phyloP scores from a whole-genome alignment of 1,284 basidiomycete genomes.

The Taiwanofungus camphoratus region DNA sequence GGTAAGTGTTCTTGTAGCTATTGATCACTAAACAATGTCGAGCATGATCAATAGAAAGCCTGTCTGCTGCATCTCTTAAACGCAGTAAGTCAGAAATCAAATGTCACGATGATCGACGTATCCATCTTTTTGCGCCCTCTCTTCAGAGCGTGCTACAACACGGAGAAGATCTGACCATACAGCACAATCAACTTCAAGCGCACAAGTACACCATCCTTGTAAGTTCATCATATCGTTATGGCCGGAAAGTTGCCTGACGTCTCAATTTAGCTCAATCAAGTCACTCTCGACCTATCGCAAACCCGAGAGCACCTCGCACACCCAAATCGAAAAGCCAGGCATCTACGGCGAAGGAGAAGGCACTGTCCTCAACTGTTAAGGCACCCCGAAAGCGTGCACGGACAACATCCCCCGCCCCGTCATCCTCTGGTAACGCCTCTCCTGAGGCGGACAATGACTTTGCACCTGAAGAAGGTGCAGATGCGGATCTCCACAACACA shows the following conservation, averaged over 20 bases:
- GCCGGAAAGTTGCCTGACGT: not conserved
- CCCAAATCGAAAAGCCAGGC: not conserved
- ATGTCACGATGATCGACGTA: too few species aligned
- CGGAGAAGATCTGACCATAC: not conserved
- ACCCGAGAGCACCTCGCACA: not conserved
- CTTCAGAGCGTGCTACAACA: not conserved
- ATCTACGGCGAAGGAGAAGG: too few species aligned
- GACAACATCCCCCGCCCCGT: not conserved
- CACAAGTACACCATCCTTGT: not conserved
- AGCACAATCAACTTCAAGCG: not conserved
- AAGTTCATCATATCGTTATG: not conserved
- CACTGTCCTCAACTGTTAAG: not conserved
- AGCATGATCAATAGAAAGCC: constrained; percentile 10
- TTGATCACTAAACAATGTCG: not conserved
- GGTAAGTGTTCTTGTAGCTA: constrained; percentile 10
- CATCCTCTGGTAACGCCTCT: not conserved
- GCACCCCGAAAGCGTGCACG: not conserved
- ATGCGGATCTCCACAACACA: not conserved
- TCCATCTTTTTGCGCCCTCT: too few species aligned
- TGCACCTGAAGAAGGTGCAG: not conserved
- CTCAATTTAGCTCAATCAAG: not conserved
- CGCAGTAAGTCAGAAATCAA: constrained; percentile 10
- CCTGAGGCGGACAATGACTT: not conserved
- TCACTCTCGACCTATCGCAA: not conserved
- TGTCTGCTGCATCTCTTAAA: constrained; percentile 12